Evolutionary conservation across 257 asterid genomes (phyloP).

Genomic region (Nicotiana attenuata): DNA sequence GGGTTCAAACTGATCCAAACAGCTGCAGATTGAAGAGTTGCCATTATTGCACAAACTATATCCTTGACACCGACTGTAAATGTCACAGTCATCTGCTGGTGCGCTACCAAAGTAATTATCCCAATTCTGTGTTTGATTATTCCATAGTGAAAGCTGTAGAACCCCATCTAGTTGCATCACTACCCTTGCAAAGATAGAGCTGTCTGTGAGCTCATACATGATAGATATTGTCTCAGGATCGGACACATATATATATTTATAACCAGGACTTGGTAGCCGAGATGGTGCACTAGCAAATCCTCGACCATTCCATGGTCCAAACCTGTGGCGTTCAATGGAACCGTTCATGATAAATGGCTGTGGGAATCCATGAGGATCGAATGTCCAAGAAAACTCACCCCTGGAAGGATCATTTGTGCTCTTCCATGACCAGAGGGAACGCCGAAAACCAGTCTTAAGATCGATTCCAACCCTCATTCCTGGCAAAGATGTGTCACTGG

Average conservation of each 20-base stretch:
- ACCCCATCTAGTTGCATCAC: constrained; percentile 21
- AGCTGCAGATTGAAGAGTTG: constrained; percentile 13
- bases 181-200: constrained; percentile 25
- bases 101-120: constrained; percentile 5
- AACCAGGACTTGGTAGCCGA: constrained; percentile 14
- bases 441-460: constrained; percentile 14
- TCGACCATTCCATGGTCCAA: constrained; percentile 29
- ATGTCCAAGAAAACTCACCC: constrained; percentile 22
- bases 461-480: constrained; percentile 41
- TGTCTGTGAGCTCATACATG: constrained; percentile 17
- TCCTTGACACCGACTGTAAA: constrained; percentile 22
- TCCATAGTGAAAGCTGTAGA: constrained; percentile 27
- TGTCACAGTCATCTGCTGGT: constrained; percentile 28
- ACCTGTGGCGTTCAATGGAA: constrained; percentile 4
- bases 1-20: constrained; percentile 33
- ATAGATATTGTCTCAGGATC: constrained; percentile 12
- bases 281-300: constrained; percentile 18
- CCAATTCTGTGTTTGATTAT: constrained; percentile 21
- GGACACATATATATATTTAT: constrained; percentile 13
- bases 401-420: constrained; percentile 26
- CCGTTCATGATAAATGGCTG: constrained; percentile 21
- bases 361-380: constrained; percentile 22
- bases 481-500: constrained; percentile 30
- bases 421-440: constrained; percentile 35
- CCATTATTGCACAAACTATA: constrained; percentile 24